Base-by-base conservation (phyloP, 768 basidiomycete genomes). In the Antrodiella citrinella region DNA sequence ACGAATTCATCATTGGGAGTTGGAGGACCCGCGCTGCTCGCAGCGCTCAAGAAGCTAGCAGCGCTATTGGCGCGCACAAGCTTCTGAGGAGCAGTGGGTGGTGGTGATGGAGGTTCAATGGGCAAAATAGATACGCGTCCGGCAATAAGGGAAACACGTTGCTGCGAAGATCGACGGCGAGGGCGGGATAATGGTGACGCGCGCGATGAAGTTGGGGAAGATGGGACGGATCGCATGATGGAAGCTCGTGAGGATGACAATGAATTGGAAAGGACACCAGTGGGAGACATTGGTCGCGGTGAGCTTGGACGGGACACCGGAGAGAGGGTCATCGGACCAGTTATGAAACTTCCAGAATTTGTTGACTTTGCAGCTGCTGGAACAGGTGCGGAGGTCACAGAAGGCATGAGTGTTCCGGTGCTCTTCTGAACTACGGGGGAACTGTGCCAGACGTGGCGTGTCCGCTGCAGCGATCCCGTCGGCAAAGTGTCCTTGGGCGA, bases 101-200 rank as follows among this genome's bases (percentile, higher is more conserved):
- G 72, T 3, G 83, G 77, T 2, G 84, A 80, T 15, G 85, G 81
- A 11, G 86, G 81, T 51, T 88, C 86, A 59, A 86, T 76, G 43
- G 83, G 81, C 4, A 84, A 80, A 51, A 91, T 89, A 18, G 76
- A 82, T 10, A 91, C 81, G 58, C 86, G 81, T 15, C 88, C 88
- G 2, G 88, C 88, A 48, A 91, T 81, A 38, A 91, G 73, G 12
- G 89, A 91, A 21, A 91, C 84, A 45, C 89, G 78, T 54, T 89
- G 87, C 57, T 90, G 88, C 4, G 89, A 90, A 30, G 88, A 90
- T 49, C 89, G 75, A 45, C 86, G 73, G 15, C 88, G 77, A 26
- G 86, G 76, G 4, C 84, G 82, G 26, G 82, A 74, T 19, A 79
- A 74, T 11, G 81, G 73, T 22, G 81, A 78, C 51, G 25, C 48